These are phyloP conservation scores for Sesbania bispinosa DNA, from an alignment of 306 rosid genomes.

Conservation along the genomic window DNA sequence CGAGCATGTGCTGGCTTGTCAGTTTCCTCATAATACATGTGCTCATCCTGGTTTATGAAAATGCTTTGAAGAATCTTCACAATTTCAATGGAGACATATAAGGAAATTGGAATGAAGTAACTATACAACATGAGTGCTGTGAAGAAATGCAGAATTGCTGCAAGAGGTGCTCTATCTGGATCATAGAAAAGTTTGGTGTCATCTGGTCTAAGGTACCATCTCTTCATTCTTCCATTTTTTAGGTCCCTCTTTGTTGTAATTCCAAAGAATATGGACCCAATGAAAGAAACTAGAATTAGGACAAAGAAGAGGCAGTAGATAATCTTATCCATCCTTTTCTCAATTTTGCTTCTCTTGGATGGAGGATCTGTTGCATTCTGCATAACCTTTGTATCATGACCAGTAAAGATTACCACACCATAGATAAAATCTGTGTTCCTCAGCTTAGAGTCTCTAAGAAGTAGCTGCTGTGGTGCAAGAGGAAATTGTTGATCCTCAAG, in stretches of 20 bases:
- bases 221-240: slow-evolving; percentile 53
- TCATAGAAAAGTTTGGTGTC: slow-evolving; percentile 57
- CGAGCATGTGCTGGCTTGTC: slow-evolving; percentile 93
- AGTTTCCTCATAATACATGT: slow-evolving; percentile 84
- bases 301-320: slow-evolving; percentile 61
- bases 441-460: slow-evolving; percentile 97
- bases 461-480: slow-evolving; percentile 90
- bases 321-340: slow-evolving; percentile 85
- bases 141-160: slow-evolving; percentile 77
- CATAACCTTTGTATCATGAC: slow-evolving; percentile 93
- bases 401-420: slow-evolving; percentile 92
- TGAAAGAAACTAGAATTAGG: slow-evolving; percentile 57
- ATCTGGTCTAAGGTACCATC: slow-evolving; percentile 97
- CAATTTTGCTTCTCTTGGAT: slow-evolving; percentile 94
- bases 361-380: slow-evolving; percentile 94
- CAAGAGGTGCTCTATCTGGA: slow-evolving; percentile 57
- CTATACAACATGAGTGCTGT: slow-evolving; percentile 86
- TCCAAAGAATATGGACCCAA: slow-evolving; percentile 79
- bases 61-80: slow-evolving; percentile 89
- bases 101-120: slow-evolving; percentile 91
- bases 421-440: slow-evolving; percentile 87
- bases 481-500: slow-evolving; percentile 64
- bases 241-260: slow-evolving; percentile 56
- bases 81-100: slow-evolving; percentile 92
- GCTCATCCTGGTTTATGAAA: slow-evolving; percentile 82